These are phyloP conservation scores for Austroboletus niveus DNA, from an alignment of 1,284 basidiomycete species.

Conservation along the genomic window DNA sequence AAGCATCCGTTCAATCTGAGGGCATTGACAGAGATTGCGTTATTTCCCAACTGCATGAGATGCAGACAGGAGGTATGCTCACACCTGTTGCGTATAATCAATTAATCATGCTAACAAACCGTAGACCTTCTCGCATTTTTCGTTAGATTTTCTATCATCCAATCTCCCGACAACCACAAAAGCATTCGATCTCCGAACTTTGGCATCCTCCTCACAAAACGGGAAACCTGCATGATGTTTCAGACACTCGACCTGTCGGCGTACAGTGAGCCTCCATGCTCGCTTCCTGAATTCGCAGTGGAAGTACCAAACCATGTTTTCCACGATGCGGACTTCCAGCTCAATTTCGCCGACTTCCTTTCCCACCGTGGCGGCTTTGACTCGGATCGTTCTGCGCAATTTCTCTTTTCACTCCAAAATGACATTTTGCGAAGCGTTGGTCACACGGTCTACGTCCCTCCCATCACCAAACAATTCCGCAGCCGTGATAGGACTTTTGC, in stretches of 20 bases:
- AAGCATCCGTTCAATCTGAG: not conserved
- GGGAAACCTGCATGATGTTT: not conserved
- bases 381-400: conserved; percentile 19
- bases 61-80: not conserved
- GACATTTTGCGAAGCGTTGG: conserved; percentile 31
- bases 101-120: not conserved
- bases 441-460: conserved; percentile 11
- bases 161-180: not conserved
- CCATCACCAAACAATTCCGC: conserved; percentile 25
- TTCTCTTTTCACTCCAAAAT: conserved; percentile 29
- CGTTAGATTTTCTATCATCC: not conserved
- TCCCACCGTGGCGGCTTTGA: conserved; percentile 15
- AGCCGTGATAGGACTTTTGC: conserved; percentile 29
- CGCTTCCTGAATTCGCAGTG: conserved; percentile 20
- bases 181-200: not conserved
- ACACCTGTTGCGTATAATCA: not conserved
- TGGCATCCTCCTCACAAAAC: not conserved
- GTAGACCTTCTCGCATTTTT: not conserved
- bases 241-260: not conserved
- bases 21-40: not conserved
- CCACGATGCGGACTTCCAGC: conserved; percentile 15
- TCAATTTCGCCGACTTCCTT: conserved; percentile 14
- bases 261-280: not conserved
- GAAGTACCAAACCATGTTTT: conserved; percentile 13
- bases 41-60: not conserved